Percentiles rank a stretch among this genome's conserved stretches.
Evolutionary conservation across 2,329 filamentous ascomycete genomes (phyloP).

Genomic region (Pseudodiploospora longispora): DNA sequence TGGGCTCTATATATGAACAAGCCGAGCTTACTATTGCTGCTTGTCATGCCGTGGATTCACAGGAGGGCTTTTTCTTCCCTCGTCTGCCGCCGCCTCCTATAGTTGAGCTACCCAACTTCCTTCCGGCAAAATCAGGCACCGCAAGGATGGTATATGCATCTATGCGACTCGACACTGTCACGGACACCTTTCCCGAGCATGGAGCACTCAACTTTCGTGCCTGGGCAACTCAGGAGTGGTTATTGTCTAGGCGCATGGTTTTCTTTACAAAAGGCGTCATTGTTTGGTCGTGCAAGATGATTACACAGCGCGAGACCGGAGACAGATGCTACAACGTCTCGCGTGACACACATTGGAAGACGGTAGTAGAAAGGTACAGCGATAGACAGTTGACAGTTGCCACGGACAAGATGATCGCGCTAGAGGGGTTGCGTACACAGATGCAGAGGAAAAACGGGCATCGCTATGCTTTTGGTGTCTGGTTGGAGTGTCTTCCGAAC

Average conservation of each 20-base stretch:
- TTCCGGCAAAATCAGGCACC: neutral
- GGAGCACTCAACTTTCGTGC: conserved; percentile 11
- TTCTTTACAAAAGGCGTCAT: conserved; percentile 11
- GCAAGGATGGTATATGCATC: conserved; percentile 7
- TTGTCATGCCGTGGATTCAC: conserved; percentile 5
- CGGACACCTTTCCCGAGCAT: conserved; percentile 11
- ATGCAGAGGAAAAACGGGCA: conserved; percentile 7
- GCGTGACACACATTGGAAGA: conserved; percentile 12
- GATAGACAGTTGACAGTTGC: conserved; percentile 9
- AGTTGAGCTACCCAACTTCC: conserved; percentile 8
- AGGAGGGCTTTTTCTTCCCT: conserved; percentile 7
- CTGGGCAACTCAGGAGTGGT: conserved; percentile 14
- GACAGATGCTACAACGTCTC: conserved; percentile 13
- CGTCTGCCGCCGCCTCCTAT: conserved; percentile 1
- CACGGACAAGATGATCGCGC: conserved; percentile 10
- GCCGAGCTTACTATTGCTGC: conserved; percentile 14
- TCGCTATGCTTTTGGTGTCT: conserved; percentile 9
- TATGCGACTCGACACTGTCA: conserved; percentile 6
- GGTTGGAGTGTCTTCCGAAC: conserved; percentile 10
- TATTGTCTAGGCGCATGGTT: conserved; percentile 12
- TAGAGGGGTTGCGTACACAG: conserved; percentile 10
- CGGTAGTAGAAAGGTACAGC: conserved; percentile 10
- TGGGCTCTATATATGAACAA: conserved; percentile 11
- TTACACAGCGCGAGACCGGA: conserved; percentile 13
- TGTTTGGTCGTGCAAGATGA: conserved; percentile 13